Evolutionary conservation across 2,329 filamentous ascomycete genomes (phyloP), one percentile per base, ranked within the genome.

Genomic region (Colletotrichum acutatum): DNA sequence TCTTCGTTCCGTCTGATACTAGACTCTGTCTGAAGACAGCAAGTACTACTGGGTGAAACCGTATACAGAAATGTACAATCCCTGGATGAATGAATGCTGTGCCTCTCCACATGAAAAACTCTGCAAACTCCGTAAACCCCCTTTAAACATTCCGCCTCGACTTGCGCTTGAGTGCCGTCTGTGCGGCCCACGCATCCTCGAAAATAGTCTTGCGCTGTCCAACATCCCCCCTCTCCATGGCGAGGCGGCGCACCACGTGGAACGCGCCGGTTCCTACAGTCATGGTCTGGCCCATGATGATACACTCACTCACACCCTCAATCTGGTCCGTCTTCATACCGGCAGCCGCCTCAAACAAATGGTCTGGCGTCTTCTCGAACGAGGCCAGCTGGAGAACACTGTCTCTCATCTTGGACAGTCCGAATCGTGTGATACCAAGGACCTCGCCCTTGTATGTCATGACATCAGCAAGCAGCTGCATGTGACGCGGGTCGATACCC

Each of bases 381-480:
- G 93, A 96, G 0, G 97, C 97, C 14, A 99, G 89, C 83, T 99
- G 97, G 68, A 99, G 86, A 12, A 98, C 97, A 19, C 91, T 94
- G 82, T 99, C 97, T 64, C 97, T 90, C 93, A 98, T 98, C 87
- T 98, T 99, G 70, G 95, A 94, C 30, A 99, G 88, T 64, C 97
- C 97, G 82, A 98, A 98, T 37, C 97, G 93, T 2, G 97, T 99
- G 80, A 99, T 99, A 64, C 97, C 97, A 22, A 98, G 89, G 0
- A 99, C 94, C 77, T 98, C 96, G 63, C 97, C 97, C 86, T 98
- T 98, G 88, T 96, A 98, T 0, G 97, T 98, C 97, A 99, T 99
- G 66, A 98, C 95, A 79, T 99, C 97, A 12, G 97, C 96, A 1
- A 99, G 90, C 22, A 99, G 89, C 81, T 98, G 93, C 95, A 99